Base-by-base conservation (phyloP, 306 rosid genomes). In the Gynostemma pentaphyllum region DNA sequence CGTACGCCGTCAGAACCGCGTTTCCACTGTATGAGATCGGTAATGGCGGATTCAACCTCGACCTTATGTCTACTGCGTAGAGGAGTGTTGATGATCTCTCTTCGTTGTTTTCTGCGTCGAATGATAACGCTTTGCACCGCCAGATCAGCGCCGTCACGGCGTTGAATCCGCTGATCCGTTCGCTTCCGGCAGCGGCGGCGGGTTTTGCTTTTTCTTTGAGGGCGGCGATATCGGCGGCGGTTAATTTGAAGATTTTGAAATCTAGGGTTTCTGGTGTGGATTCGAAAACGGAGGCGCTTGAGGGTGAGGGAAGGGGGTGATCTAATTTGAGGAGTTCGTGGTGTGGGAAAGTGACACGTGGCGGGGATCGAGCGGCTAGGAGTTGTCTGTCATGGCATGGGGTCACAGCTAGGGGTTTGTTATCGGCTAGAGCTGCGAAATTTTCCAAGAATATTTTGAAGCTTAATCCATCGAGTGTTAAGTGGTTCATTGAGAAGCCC, bases 301-400 rank as follows among this genome's bases (percentile, higher is more conserved):
- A 40, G 1, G 72, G 75, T 0, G 14, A 13, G 26, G 68, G 53
- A 2, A 51, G 29, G 44, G 70, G 42, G 26, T 30, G 48, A 1
- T 42, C 26, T 19, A 81, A 67, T 40, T 81, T 72, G 34, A 78
- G 66, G 45, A 89, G 34, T 74, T 89, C 96, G 0, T 81, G 87
- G 72, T 86, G 95, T 0, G 89, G 74, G 68, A 82, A 83, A 15
- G 16, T 62, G 60, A 85, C 85, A 48, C 55, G 78, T 68, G 96
- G 96, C 0, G 91, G 95, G 4, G 89, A 83, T 54, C 96, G 80
- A 3, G 96, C 91, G 34, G 87, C 87, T 22, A 89, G 50, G 62
- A 83, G 80, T 0, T 64, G 82, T 7, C 95, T 85, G 66, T 86
- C 83, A 7, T 83, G 73, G 65, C 46, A 82, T 0, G 85, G 89